Evolutionary conservation across 306 rosid genomes (phyloP).

Genomic region (Hippophae gyantsensis): DNA sequence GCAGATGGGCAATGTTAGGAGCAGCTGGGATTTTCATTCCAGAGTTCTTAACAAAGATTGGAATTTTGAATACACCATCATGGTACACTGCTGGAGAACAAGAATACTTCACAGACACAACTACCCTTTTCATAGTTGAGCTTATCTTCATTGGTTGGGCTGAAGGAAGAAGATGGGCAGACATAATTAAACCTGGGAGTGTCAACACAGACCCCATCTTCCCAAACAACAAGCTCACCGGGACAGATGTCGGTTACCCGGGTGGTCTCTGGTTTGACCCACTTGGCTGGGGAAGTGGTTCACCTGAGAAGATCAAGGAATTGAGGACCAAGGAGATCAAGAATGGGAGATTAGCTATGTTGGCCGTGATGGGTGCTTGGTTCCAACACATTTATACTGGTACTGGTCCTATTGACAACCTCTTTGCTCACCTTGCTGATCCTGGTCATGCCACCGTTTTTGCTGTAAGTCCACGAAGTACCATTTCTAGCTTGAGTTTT

Average conservation of each 20-base stretch:
- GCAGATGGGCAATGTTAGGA: constrained; percentile 77
- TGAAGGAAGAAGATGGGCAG: constrained; percentile 71
- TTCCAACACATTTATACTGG: constrained; percentile 72
- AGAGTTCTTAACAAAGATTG: constrained; percentile 60
- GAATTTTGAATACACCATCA: constrained; percentile 56
- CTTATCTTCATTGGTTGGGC: constrained; percentile 68
- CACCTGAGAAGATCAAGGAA: constrained; percentile 62
- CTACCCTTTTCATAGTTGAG: constrained; percentile 57
- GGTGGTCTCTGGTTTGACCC: constrained; percentile 77
- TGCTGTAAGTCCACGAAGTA: constrained; percentile 31
- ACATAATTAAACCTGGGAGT: constrained; percentile 55
- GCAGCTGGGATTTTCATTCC: constrained; percentile 79
- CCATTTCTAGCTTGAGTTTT: background rate
- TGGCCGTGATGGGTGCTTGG: constrained; percentile 81
- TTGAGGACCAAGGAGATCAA: constrained; percentile 71
- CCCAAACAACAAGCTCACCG: constrained; percentile 78
- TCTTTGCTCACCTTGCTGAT: constrained; percentile 71
- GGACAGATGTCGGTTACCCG: constrained; percentile 65
- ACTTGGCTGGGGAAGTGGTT: constrained; percentile 64
- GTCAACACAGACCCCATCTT: constrained; percentile 71
- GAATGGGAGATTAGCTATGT: constrained; percentile 67
- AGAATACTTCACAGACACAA: constrained; percentile 67
- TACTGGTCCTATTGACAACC: constrained; percentile 73
- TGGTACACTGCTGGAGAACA: constrained; percentile 66
- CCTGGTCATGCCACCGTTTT: constrained; percentile 72